Evolutionary conservation across 1,284 basidiomycete genomes (phyloP), one percentile per base, ranked within the genome.

Genomic region (Apiotrichum laibachii): DNA sequence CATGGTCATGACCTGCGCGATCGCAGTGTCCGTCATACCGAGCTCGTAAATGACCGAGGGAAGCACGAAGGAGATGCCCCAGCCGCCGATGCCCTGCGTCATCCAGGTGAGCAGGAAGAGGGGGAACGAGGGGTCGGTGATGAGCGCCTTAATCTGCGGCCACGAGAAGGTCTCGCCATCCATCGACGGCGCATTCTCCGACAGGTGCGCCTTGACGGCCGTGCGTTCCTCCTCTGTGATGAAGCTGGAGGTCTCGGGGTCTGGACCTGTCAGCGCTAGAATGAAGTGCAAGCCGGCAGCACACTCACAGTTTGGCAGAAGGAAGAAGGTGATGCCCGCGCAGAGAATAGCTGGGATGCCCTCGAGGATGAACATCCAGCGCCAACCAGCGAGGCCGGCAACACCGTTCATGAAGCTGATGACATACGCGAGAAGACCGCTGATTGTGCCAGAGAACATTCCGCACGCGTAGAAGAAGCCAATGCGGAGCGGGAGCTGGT

Each of bases 341-440:
- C 75, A 70, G 18, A 77, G 51, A 56, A 80, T 75, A 1, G 81
- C 80, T 0, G 81, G 79, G 21, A 77, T 72, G 53, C 82, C 82
- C 62, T 83, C 82, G 45, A 83, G 72, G 57, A 83, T 74, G 73
- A 83, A 83, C 44, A 73, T 58, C 71, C 70, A 71, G 46, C 67
- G 66, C 70, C 71, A 73, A 21, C 70, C 71, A 31, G 56, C 49
- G 7, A 71, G 61, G 4, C 59, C 60, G 16, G 42, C 65, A 21
- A 61, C 53, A 21, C 69, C 69, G 21, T 63, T 62, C 64, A 73
- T 66, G 60, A 69, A 69, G 16, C 58, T 60, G 39, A 71, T 67
- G 22, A 62, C 71, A 21, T 66, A 67, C 22, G 70, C 71, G 31
- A 73, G 67, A 9, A 71, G 56, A 8, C 71, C 68, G 7, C 68